These are phyloP conservation scores for Teratosphaeria pseudoeucalypti DNA, from an alignment of 2,329 filamentous ascomycete genomes.

Conservation along the genomic window DNA sequence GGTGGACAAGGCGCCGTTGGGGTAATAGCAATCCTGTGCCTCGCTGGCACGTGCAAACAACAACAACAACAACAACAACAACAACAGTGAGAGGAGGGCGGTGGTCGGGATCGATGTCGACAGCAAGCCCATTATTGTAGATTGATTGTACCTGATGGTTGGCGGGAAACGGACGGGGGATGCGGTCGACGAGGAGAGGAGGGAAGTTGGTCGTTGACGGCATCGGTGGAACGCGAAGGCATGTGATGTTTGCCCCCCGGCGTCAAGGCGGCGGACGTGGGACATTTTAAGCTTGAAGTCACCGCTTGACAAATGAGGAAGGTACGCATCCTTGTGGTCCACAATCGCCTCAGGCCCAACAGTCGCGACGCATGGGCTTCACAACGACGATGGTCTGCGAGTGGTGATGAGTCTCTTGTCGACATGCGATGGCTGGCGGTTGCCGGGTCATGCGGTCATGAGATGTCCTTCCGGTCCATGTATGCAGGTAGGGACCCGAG, in stretches of 20 bases:
- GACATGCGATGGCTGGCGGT: not conserved
- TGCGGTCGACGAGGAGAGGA: not conserved
- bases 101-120: not conserved
- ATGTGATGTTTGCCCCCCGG: not conserved
- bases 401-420: not conserved
- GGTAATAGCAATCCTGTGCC: constrained; percentile 27
- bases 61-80: not conserved
- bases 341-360: not conserved
- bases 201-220: not conserved
- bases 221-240: not conserved
- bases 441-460: not conserved
- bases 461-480: not conserved
- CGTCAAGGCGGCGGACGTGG: not conserved
- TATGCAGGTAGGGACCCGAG: not conserved
- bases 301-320: not conserved
- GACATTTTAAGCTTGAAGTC: not conserved
- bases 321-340: not conserved
- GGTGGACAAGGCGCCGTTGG: constrained; percentile 21
- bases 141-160: not conserved
- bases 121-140: not conserved
- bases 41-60: constrained; percentile 5
- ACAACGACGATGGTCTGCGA: not conserved
- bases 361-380: not conserved
- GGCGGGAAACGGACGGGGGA: not conserved
- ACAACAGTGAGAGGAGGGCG: not conserved